Evolutionary conservation across 1,284 basidiomycete species (phyloP), one percentile per base, ranked within the genome.

Genomic region (Exobasidium cylindrosporum): DNA sequence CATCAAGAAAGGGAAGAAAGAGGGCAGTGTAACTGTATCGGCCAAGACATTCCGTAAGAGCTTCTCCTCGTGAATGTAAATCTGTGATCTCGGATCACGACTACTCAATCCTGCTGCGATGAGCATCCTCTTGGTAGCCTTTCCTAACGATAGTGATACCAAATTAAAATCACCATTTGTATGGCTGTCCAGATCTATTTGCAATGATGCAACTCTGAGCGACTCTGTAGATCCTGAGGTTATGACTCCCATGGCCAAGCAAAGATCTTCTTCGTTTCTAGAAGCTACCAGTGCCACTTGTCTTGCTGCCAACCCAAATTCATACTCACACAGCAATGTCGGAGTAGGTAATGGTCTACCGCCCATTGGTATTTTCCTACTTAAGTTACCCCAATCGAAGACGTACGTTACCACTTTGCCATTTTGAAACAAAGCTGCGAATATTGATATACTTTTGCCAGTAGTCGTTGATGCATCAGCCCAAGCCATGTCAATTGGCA

Each of bases 341-440:
- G 47, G 47, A 14, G n/a, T 4, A 4, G n/a, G n/a, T 24, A 21
- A 28, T 28, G 17, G 17, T 3, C 26, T 28, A 13, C 26, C 47
- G 5, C n/a, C n/a, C 14, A 21, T 28, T 4, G 5, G 3, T 2
- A 28, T 4, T 14, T 13, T 24, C 14, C 21, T 14, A 24, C 26
- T 21, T 24, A 50, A 50, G 26, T 55, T 31, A 17, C 53, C 40
- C 53, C 53, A 55, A 17, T 44, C 21, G 13, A 77, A 59, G 21
- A 59, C 82, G 86, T 88, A 93, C 1, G 92, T 67, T 60, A 89
- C 86, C 2, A 89, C 77, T 4, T 52, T 35, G 0, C 81, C 82
- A 29, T 81, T 75, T 1, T 76, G 64, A 62, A 87, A 90, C 1
- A 96, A 82, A 1, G 87, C 78, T 3, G 86, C 87, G 1, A 95